Percentiles rank a stretch among this genome's conserved stretches.
Evolutionary conservation across 208 protist species (phyloP).

Genomic region (Leptomonas pyrrhocoris): DNA sequence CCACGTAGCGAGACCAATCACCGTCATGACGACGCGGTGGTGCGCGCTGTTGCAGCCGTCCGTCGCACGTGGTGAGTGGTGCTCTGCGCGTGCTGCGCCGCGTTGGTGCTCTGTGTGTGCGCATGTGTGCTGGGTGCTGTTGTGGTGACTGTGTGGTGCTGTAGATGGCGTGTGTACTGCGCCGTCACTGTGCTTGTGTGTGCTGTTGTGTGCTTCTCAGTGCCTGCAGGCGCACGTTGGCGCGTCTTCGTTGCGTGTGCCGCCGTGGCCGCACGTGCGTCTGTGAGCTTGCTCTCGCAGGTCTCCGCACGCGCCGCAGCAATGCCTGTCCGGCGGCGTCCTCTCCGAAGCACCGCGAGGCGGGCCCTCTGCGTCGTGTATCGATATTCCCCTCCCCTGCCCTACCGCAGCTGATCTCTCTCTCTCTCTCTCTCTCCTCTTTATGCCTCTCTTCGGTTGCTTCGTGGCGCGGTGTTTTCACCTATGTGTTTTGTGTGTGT

Average conservation of each 20-base stretch:
- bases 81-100: slow-evolving; percentile 13
- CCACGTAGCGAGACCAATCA: not conserved
- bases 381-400: slow-evolving; percentile 20
- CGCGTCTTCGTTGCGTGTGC: slow-evolving; percentile 10
- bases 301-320: slow-evolving; percentile 26
- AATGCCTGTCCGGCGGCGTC: slow-evolving; percentile 31
- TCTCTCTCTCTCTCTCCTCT: no score
- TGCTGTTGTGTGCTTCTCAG: not conserved
- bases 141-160: not conserved
- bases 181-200: not conserved
- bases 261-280: slow-evolving; percentile 26
- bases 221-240: slow-evolving; percentile 12
- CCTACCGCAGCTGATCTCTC: slow-evolving; percentile 32
- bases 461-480: no score
- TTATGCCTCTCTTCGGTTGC: not conserved
- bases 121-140: slow-evolving; percentile 10
- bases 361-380: slow-evolving; percentile 7
- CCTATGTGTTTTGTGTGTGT: no score
- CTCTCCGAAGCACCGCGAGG: slow-evolving; percentile 33
- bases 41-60: slow-evolving; percentile 29
- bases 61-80: slow-evolving; percentile 26
- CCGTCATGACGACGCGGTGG: slow-evolving; percentile 35
- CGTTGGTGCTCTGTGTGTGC: not conserved
- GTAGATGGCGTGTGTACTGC: slow-evolving; percentile 1
- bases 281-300: not conserved